A percentile compares a stretch with the other conserved stretches of the same genome.
These are phyloP conservation scores for Ogataea minuta DNA, from an alignment of 805 yeast genomes.

Conservation along the genomic window DNA sequence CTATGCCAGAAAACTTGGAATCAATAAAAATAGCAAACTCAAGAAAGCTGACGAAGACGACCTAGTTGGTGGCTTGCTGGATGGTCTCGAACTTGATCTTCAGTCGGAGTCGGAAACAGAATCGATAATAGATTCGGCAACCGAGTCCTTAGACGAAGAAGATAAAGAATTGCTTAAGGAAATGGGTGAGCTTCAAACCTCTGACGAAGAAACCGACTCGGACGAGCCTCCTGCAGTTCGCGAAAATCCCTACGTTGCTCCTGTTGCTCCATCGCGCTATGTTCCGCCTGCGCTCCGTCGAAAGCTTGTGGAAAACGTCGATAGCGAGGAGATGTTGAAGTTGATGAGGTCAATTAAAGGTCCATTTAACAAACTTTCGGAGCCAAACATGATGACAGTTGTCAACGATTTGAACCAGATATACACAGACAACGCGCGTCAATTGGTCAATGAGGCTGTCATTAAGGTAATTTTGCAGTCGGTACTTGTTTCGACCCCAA, in stretches of 20 bases:
- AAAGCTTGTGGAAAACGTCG: conserved; percentile 38
- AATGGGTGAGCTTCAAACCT: conserved; percentile 32
- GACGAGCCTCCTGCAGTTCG: conserved; percentile 35
- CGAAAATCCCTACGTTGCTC: conserved; percentile 79
- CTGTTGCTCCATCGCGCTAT: conserved; percentile 51
- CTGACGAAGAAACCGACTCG: conserved; percentile 23
- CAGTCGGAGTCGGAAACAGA: conserved; percentile 19
- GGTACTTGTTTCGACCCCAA: conserved; percentile 57
- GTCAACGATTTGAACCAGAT: conserved; percentile 64
- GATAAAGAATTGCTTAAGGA: conserved; percentile 31
- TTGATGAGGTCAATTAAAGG: conserved; percentile 72
- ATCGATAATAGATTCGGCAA: conserved; percentile 19
- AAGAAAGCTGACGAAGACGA: conserved; percentile 63
- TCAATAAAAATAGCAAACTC: conserved; percentile 53
- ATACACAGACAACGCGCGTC: conserved; percentile 69
- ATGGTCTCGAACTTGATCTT: conserved; percentile 62
- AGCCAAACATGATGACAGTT: conserved; percentile 72
- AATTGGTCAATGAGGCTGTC: conserved; percentile 70
- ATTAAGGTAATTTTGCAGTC: conserved; percentile 64
- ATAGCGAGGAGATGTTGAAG: conserved; percentile 45
- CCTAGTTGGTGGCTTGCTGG: conserved; percentile 76
- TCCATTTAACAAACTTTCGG: conserved; percentile 83
- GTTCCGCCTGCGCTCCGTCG: conserved; percentile 86
- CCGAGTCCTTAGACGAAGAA: conserved; percentile 31
- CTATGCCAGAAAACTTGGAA: conserved; percentile 78